Base-by-base conservation (phyloP, 2,329 filamentous ascomycete genomes). In the Ophiocordyceps unilateralis region DNA sequence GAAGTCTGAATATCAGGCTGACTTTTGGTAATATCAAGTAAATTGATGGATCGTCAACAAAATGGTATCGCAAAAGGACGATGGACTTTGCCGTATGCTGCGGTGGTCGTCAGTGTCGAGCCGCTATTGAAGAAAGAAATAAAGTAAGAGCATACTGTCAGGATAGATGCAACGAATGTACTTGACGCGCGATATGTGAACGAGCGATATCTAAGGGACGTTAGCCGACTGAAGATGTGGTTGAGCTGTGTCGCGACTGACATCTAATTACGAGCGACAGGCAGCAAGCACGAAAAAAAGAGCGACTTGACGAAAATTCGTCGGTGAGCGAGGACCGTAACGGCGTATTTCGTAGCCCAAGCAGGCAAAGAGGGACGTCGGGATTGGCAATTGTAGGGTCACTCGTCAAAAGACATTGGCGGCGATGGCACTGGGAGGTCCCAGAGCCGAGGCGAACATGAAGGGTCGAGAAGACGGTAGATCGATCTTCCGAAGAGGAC, bases 151-250 rank as follows among this genome's bases (percentile, higher is more conserved):
- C 32, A 17, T 36, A 61, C 58, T 67, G 69, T 71, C 68, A 72
- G 67, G 61, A 57, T 53, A 51, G 53, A 57, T 60, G 52, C 51
- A 74, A 71, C 64, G 72, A 76, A 63, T 72, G 72, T 72, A 73
- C 65, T 71, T 74, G 72, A 74, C 69, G 64, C 69, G 64, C 22
- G 15, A 57, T 53, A 50, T 63, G 63, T 68, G 66, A 72, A 74
- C 55, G 67, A 73, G 62, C 57, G 69, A 68, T 51, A 46, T 57
- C 54, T 58, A 26, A 2, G 12, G 17, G 12, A 12, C 7, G 17
- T 41, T 12, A 28, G 36, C 36, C 10, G 14, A 7, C 11, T 9
- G 12, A 15, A 39, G 5, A 12, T 6, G 15, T 14, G 19, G 20
- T 15, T 17, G 22, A 10, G 21, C 17, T n/a, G 12, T 4, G 15